Percentiles rank a stretch among this genome's conserved stretches.
Evolutionary conservation across 768 basidiomycete species (phyloP).

Genomic region (Panus rudis): DNA sequence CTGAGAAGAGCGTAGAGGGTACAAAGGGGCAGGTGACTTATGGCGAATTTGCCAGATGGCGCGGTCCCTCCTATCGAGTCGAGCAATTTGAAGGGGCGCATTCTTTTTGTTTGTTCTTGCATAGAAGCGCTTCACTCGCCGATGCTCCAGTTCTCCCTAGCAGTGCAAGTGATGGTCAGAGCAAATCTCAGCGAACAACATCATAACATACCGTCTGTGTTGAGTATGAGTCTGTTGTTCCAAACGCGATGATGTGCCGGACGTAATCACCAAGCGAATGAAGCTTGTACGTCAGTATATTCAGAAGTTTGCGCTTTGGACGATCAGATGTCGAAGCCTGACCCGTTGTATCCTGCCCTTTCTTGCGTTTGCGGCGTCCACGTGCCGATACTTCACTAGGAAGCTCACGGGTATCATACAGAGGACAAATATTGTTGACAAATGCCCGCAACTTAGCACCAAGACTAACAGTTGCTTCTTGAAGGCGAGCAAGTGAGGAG

Average conservation of each 20-base stretch:
- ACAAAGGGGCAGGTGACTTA: too few relatives aligned
- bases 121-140: slow-evolving; percentile 31
- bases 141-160: slow-evolving; percentile 35
- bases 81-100: slow-evolving; percentile 23
- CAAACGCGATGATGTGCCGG: slow-evolving; percentile 18
- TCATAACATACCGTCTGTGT: slow-evolving; percentile 24
- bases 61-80: slow-evolving; percentile 15
- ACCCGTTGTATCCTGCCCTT: not conserved
- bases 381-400: slow-evolving; percentile 18
- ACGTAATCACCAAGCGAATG: slow-evolving; percentile 31
- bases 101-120: slow-evolving; percentile 28
- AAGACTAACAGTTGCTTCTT: slow-evolving; percentile 11
- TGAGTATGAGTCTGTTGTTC: slow-evolving; percentile 30
- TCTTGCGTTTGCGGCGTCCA: not conserved
- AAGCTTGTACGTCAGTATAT: slow-evolving; percentile 27
- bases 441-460: slow-evolving; percentile 20
- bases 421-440: slow-evolving; percentile 16
- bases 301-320: slow-evolving; percentile 16
- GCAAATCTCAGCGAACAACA: not conserved
- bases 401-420: slow-evolving; percentile 21
- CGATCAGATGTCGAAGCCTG: not conserved
- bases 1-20: too few relatives aligned
- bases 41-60: too few relatives aligned
- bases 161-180: not conserved
- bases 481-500: slow-evolving; percentile 14